phyloP scores from a whole-genome alignment of 1,139 yeast species.

The Komagataea norvegica region DNA sequence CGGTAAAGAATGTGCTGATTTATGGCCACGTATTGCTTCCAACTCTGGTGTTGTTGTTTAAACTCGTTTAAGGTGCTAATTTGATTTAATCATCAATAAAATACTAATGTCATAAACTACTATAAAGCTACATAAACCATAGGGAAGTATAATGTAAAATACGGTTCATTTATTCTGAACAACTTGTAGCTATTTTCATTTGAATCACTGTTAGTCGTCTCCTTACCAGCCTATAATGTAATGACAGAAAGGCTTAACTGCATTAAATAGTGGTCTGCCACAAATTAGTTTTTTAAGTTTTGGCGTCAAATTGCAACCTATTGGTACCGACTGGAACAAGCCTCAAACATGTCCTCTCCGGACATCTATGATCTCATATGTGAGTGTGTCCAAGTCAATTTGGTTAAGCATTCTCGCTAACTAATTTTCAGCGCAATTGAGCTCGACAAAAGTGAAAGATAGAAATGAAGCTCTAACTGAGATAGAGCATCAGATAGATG shows the following conservation, averaged over 20 bases:
- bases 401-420: conserved; percentile 3
- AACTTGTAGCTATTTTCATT: too few relatives aligned
- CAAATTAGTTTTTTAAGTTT: too few relatives aligned
- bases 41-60: conserved; percentile 99
- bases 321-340: too few relatives aligned
- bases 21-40: conserved; percentile 99
- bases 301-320: too few relatives aligned
- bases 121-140: conserved; percentile 18
- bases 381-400: conserved; percentile 5
- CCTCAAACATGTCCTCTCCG: conserved; percentile 6
- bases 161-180: conserved; percentile 14
- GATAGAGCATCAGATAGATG: conserved; percentile 30
- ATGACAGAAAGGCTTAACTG: too few relatives aligned
- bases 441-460: conserved; percentile 48
- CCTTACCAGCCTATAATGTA: too few relatives aligned
- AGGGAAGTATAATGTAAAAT: conserved; percentile 24
- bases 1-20: conserved; percentile 99
- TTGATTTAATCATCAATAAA: conserved; percentile 14
- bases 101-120: conserved; percentile 24
- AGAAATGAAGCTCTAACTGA: conserved; percentile 46
- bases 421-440: conserved; percentile 27
- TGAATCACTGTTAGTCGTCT: too few relatives aligned
- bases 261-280: too few relatives aligned
- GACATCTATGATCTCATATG: conserved; percentile 15
- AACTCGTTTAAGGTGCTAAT: conserved; percentile 43